phyloP scores from a whole-genome alignment of 805 yeast species.

The Saturnispora ahearnii region DNA sequence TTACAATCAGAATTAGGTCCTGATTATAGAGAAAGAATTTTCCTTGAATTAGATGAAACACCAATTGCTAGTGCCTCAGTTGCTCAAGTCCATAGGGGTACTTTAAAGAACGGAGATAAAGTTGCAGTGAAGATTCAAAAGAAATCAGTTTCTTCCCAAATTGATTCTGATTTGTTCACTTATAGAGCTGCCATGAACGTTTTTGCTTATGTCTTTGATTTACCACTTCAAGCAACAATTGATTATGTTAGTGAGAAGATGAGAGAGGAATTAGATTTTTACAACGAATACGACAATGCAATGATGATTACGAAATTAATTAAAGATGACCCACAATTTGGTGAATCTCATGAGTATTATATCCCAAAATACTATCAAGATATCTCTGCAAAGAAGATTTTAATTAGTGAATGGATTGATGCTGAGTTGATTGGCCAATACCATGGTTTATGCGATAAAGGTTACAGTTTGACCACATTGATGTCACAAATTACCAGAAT shows the following conservation, averaged over 20 bases:
- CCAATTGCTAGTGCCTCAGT: conserved; percentile 72
- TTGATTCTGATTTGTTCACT: conserved; percentile 51
- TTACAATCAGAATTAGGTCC: conserved; percentile 35
- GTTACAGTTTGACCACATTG: conserved; percentile 33
- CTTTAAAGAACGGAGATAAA: conserved; percentile 34
- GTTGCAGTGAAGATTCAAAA: conserved; percentile 68
- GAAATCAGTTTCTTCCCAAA: conserved; percentile 50
- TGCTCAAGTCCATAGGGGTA: conserved; percentile 60
- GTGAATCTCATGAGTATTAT: conserved; percentile 31
- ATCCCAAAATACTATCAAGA: conserved; percentile 47
- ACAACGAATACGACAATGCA: conserved; percentile 47
- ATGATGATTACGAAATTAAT: conserved; percentile 31
- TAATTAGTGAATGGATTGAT: conserved; percentile 70
- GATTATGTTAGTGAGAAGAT: conserved; percentile 50
- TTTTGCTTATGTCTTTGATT: conserved; percentile 50
- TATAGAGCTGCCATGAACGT: conserved; percentile 43
- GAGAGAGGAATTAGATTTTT: conserved; percentile 53
- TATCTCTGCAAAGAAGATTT: conserved; percentile 39
- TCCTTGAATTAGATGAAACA: conserved; percentile 38
- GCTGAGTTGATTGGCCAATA: conserved; percentile 51
- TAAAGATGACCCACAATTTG: conserved; percentile 33
- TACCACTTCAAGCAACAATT: conserved; percentile 52
- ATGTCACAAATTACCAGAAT: conserved; percentile 43
- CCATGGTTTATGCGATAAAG: conserved; percentile 31
- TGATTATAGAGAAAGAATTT: conserved; percentile 31